A percentile compares a stretch with the other conserved stretches of the same genome.
phyloP scores from a whole-genome alignment of 495 filamentous ascomycete species.

The Talaromyces borbonicus region DNA sequence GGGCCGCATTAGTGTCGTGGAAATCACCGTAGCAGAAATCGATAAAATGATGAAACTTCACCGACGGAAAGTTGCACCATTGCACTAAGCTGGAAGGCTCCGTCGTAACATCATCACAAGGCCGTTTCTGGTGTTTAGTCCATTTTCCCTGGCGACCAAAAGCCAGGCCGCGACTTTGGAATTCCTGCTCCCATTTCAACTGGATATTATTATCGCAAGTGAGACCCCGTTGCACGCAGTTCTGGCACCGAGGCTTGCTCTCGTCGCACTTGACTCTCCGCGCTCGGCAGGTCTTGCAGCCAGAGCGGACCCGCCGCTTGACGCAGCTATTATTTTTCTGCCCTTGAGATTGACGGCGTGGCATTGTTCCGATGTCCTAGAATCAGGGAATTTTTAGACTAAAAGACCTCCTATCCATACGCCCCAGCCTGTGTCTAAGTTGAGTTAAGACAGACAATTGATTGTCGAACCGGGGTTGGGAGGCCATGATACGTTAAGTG shows the following conservation, averaged over 20 bases:
- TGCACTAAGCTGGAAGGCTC: not conserved
- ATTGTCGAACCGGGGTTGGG: not conserved
- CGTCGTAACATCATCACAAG: not conserved
- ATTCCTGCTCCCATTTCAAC: conserved; percentile 39
- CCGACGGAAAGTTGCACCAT: not conserved
- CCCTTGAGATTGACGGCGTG: not conserved
- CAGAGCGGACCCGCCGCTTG: conserved; percentile 35
- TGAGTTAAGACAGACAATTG: not conserved
- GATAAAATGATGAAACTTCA: conserved; percentile 1
- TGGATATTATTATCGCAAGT: conserved; percentile 30
- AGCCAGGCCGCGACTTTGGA: conserved; percentile 31
- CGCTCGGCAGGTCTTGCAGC: conserved; percentile 34
- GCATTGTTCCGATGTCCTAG: not conserved
- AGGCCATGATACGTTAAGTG: not conserved
- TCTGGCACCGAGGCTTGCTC: conserved; percentile 31
- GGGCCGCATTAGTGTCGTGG: not conserved
- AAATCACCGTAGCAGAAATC: conserved; percentile 1
- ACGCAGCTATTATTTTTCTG: conserved; percentile 6
- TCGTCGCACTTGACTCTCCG: conserved; percentile 37
- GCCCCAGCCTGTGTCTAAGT: too few species aligned
- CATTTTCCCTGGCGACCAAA: conserved; percentile 36
- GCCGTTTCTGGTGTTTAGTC: conserved; percentile 20
- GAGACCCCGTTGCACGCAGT: conserved; percentile 28
- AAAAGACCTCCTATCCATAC: too few species aligned
- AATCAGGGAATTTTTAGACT: too few species aligned